Conservation (phyloP, 1,284 basidiomycete genomes). For the Cutaneotrichosporon dermatis region DNA sequence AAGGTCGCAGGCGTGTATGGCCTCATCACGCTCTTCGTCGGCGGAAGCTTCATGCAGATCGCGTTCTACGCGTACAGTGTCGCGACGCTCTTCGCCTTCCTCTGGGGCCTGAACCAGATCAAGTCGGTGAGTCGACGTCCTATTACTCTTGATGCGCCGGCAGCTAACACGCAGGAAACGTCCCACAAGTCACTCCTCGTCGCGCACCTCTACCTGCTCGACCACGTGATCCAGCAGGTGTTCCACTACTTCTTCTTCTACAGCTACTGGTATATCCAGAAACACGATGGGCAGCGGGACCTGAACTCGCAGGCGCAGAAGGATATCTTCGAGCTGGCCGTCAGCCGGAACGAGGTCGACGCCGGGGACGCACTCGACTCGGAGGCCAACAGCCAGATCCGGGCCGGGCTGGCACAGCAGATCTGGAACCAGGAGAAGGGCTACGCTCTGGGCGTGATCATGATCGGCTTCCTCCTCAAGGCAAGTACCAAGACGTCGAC, state of each 20-base stretch:
- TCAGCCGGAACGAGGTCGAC: conserved; percentile 39
- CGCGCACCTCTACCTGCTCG: conserved; percentile 84
- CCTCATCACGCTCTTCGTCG: conserved; percentile 82
- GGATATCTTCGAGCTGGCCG: conserved; percentile 60
- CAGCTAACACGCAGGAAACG: conserved; percentile 63
- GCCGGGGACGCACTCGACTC: conserved; percentile 29
- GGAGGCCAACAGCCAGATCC: conserved; percentile 51
- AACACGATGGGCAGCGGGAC: conserved; percentile 78
- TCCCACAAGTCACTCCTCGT: conserved; percentile 78
- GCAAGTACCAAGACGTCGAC: conserved; percentile 51
- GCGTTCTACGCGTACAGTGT: conserved; percentile 91
- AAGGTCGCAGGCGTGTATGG: conserved; percentile 98
- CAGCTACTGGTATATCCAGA: conserved; percentile 81
- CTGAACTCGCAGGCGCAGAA: conserved; percentile 81
- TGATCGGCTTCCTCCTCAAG: conserved; percentile 83
- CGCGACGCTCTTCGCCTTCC: conserved; percentile 69
- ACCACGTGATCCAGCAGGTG: conserved; percentile 85
- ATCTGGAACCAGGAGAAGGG: conserved; percentile 91
- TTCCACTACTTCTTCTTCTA: conserved; percentile 90
- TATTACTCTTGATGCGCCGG: neutral
- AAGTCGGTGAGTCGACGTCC: conserved; percentile 58
- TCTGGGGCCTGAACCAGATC: conserved; percentile 82
- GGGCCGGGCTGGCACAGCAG: conserved; percentile 60
- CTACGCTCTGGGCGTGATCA: conserved; percentile 66
- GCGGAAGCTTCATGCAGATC: conserved; percentile 83